Conservation (phyloP, 2,329 filamentous ascomycete species). For the Verticillium albo-atrum region DNA sequence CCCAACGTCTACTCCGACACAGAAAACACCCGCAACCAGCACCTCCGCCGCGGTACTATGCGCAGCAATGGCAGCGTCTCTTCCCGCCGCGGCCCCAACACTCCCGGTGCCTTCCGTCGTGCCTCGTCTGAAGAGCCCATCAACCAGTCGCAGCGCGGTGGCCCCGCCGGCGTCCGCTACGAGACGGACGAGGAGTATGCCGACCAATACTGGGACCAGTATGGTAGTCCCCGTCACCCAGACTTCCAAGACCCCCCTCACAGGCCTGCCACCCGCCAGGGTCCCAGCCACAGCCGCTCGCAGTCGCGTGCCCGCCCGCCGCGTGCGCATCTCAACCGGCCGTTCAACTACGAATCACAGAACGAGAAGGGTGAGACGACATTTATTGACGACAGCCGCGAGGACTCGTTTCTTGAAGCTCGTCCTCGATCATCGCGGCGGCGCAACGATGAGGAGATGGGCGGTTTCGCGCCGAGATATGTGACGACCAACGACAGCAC, state of each 20-base stretch:
- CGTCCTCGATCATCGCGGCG: slow-evolving; percentile 7
- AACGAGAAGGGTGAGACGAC: slow-evolving; percentile 5
- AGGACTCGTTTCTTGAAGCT: slow-evolving; percentile 7
- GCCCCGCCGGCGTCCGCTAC: background rate
- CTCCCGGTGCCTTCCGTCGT: background rate
- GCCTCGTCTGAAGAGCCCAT: background rate
- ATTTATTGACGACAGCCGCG: slow-evolving; percentile 8
- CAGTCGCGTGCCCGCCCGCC: slow-evolving; percentile 6
- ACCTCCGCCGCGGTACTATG: background rate
- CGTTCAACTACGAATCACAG: slow-evolving; percentile 7
- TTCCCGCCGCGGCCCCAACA: background rate
- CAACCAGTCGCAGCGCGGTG: background rate
- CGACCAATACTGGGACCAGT: slow-evolving; percentile 9
- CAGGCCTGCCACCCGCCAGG: background rate
- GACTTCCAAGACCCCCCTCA: slow-evolving; percentile 2
- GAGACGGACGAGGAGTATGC: slow-evolving; percentile 8
- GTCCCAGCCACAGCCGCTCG: slow-evolving; percentile 5
- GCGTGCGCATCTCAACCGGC: slow-evolving; percentile 10
- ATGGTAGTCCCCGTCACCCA: slow-evolving; percentile 1
- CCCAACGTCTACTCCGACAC: slow-evolving; percentile 1
- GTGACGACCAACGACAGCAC: slow-evolving; percentile 7
- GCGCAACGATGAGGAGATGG: slow-evolving; percentile 8
- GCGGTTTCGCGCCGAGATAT: background rate
- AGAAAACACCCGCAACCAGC: background rate
- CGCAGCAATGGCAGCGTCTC: background rate